Base-by-base conservation (phyloP, 306 rosid species). In the Vigna unguiculata region DNA sequence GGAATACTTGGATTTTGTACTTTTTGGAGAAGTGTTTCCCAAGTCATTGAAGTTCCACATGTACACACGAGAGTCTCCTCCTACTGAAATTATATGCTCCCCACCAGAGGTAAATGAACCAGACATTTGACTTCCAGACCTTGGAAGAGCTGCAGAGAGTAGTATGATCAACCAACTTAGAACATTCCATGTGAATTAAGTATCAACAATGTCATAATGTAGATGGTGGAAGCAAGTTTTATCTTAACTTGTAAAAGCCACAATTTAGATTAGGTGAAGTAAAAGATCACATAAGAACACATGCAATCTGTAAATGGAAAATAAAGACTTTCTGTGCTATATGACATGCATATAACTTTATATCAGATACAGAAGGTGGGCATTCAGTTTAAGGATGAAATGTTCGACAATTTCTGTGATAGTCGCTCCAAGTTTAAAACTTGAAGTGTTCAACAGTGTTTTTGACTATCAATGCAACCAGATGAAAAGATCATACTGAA, bases 11-110 rank as follows among this genome's bases (percentile, higher is more conserved):
- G 93, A 83, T 85, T 85, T 90, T n/a, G 73, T 76, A 6, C 75
- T 80, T 78, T 86, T 88, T 7, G 80, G 25, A 14, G 84, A 82
- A 4, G 85, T 40, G 24, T 67, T 48, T 59, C 53, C 49, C 6
- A 30, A 30, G 54, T 82, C 79, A 3, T 87, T 79, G 43, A 75
- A 69, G 88, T 90, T 87, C 95, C 98, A 92, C 9, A 90, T 52
- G 74, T 94, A 94, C 22, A 94, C 90, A 12, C 66, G 92, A 5
- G 92, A 89, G 80, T 95, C 99, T 25, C 82, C 93, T 55, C 92
- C 99, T 2, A 86, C 85, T 4, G 99, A 95, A 84, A 89, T 71
- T 69, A 92, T 83, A 62, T 86, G 97, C 21, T 80, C 86, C 67
- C 85, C 96, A 47, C 81, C 80, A 2, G 87, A 65, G 0, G 96